These are phyloP conservation scores for Beauveria asiatica DNA, from an alignment of 2,329 filamentous ascomycete genomes.

Conservation along the genomic window DNA sequence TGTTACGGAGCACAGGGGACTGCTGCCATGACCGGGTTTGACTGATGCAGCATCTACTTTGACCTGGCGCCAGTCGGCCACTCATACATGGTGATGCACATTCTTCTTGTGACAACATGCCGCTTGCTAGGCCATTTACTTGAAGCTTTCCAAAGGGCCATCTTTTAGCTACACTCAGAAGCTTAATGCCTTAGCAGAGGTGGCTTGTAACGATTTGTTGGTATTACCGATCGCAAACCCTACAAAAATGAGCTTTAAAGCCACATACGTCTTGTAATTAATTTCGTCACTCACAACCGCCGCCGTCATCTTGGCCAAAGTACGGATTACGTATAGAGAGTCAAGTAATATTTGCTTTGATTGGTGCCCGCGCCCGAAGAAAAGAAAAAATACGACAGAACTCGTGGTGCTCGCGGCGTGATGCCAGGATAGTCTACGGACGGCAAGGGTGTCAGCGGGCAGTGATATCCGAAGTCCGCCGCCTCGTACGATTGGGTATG, in stretches of 20 bases:
- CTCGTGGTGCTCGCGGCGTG: conserved; percentile 22
- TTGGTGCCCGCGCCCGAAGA: conserved; percentile 16
- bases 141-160: conserved; percentile 31
- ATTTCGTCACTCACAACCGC: conserved; percentile 19
- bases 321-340: conserved; percentile 23
- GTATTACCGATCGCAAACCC: conserved; percentile 28
- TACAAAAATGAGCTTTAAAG: conserved; percentile 4
- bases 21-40: conserved; percentile 23
- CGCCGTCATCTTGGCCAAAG: conserved; percentile 30
- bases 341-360: conserved; percentile 29
- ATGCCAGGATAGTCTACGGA: conserved; percentile 20
- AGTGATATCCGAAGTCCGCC: conserved; percentile 21
- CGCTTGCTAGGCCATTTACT: conserved; percentile 29
- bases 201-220: conserved; percentile 31
- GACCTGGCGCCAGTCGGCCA: conserved; percentile 28
- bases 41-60: conserved; percentile 28
- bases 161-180: conserved; percentile 31
- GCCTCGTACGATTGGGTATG: conserved; percentile 15
- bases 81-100: conserved; percentile 22
- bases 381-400: conserved; percentile 19
- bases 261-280: not conserved
- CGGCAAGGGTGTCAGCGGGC: conserved; percentile 18
- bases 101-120: conserved; percentile 26
- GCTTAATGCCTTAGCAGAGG: conserved; percentile 35
- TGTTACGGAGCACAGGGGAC: conserved; percentile 27